Evolutionary conservation across 148 eudicot genomes (phyloP).

Genomic region (Rhododendron vialii): DNA sequence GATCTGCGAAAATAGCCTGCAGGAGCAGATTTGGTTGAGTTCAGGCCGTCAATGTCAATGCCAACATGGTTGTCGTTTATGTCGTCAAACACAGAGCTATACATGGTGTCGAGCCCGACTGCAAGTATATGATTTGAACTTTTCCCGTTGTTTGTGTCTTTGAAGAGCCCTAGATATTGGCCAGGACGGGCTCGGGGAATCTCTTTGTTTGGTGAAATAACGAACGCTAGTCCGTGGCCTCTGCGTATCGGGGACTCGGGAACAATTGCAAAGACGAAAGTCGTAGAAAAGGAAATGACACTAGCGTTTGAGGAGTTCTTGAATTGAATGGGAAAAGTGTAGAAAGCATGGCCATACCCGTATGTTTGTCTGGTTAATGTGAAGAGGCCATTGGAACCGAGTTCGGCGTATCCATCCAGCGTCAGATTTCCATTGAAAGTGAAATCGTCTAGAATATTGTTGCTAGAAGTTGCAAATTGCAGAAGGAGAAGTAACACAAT

Average conservation of each 20-base stretch:
- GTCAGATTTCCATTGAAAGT: not conserved
- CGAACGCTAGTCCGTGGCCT: not conserved
- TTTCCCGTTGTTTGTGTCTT: not conserved
- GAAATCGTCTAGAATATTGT: not conserved
- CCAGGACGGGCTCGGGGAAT: not conserved
- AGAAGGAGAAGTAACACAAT: not conserved
- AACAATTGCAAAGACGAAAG: not conserved
- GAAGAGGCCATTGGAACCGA: not conserved
- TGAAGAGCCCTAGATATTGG: not conserved
- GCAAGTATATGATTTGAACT: not conserved
- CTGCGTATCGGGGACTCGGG: not conserved
- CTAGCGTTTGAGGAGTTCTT: not conserved
- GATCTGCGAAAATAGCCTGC: not conserved
- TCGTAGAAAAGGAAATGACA: not conserved
- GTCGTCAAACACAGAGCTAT: fast-evolving
- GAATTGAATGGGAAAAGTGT: not conserved
- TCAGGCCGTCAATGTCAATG: not conserved
- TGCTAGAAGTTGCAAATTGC: not conserved
- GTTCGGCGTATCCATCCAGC: not conserved
- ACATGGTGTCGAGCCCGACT: not conserved
- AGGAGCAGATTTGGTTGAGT: not conserved
- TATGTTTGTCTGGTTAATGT: no score
- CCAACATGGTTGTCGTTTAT: not conserved
- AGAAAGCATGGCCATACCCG: not conserved
- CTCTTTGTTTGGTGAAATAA: not conserved